Evolutionary conservation across 495 filamentous ascomycete species (phyloP).

Genomic region (Podospora appendiculata): DNA sequence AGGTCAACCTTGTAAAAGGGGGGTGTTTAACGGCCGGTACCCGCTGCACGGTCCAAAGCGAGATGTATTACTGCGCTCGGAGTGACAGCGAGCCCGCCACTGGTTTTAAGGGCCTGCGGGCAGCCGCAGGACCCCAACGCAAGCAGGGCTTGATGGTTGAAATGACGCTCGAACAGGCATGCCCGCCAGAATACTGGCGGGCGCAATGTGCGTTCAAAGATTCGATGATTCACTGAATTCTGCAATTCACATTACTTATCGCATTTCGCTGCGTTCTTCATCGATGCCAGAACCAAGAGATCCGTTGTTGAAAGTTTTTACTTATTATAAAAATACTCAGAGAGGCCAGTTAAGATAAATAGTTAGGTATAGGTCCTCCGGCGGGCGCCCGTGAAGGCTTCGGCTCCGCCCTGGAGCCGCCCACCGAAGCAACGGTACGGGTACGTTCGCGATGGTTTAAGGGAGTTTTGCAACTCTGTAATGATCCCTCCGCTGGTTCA

Average conservation of each 20-base stretch:
- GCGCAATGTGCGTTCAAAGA: constrained; percentile 61
- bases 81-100: constrained; percentile 23
- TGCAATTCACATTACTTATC: constrained; percentile 70
- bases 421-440: constrained; percentile 32
- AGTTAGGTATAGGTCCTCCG: constrained; percentile 23
- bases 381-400: constrained; percentile 14
- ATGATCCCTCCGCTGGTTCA: constrained; percentile 66
- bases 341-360: constrained; percentile 24
- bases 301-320: constrained; percentile 68
- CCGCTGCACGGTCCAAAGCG: constrained; percentile 9
- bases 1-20: constrained; percentile 43
- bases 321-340: constrained; percentile 28
- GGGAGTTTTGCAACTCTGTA: constrained; percentile 36
- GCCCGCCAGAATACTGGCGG: constrained; percentile 54
- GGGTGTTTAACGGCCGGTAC: constrained; percentile 13
- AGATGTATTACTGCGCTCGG: constrained; percentile 37
- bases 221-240: constrained; percentile 69
- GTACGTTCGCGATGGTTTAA: constrained; percentile 22
- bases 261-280: constrained; percentile 67
- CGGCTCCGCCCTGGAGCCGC: constrained; percentile 16
- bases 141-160: constrained; percentile 43
- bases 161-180: constrained; percentile 63
- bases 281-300: constrained; percentile 67
- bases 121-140: constrained; percentile 34
- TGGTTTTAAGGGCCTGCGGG: constrained; percentile 25